A percentile compares a stretch with the other conserved stretches of the same genome.
phyloP scores from a whole-genome alignment of 768 basidiomycete genomes.

The Collybia mongolica region DNA sequence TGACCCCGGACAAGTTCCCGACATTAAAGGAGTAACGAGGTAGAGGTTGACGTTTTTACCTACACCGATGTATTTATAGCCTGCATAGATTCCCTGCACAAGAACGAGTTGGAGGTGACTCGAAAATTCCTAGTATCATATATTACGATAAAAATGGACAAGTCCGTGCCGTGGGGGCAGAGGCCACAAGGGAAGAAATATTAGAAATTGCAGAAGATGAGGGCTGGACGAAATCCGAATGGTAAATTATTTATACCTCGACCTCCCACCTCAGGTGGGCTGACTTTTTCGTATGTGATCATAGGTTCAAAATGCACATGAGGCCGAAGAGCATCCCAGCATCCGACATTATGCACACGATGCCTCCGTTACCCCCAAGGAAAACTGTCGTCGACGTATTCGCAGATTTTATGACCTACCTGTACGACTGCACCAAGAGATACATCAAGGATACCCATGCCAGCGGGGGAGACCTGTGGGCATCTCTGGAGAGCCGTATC shows the following conservation, averaged over 20 bases:
- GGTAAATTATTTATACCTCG: conserved; percentile 28
- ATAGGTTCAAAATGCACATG: conserved; percentile 39
- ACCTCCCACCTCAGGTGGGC: conserved; percentile 6
- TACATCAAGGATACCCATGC: conserved; percentile 49
- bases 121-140: conserved; percentile 47
- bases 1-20: conserved; percentile 28
- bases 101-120: conserved; percentile 42
- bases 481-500: conserved; percentile 36
- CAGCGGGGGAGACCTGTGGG: conserved; percentile 44
- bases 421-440: conserved; percentile 38
- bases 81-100: conserved; percentile 42
- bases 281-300: not conserved
- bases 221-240: conserved; percentile 42
- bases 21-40: conserved; percentile 37
- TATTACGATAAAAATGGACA: conserved; percentile 42
- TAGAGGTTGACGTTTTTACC: conserved; percentile 2
- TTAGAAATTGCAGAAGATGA: conserved; percentile 39
- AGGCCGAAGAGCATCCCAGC: conserved; percentile 21
- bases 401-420: conserved; percentile 50
- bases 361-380: conserved; percentile 40
- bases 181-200: conserved; percentile 37
- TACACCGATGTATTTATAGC: not conserved
- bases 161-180: conserved; percentile 42
- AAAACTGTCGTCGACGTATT: conserved; percentile 42
- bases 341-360: not conserved